Base-by-base conservation (phyloP, 2,329 filamentous ascomycete genomes). In the Gnomoniopsis smithogilvyi region DNA sequence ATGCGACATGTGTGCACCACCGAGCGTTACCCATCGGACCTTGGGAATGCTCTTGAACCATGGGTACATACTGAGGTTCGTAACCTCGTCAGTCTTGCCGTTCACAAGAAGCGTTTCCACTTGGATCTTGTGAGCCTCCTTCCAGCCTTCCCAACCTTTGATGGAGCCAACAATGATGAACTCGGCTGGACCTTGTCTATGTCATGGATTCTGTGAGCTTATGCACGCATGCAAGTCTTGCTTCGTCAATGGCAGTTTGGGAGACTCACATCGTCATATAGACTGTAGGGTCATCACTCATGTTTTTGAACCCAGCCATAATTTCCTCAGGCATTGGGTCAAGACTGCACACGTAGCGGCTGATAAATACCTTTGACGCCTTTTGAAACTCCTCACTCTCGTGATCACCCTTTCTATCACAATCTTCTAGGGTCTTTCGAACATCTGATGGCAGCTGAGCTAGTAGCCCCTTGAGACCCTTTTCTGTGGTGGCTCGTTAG, bases 181-280 rank as follows among this genome's bases (percentile, higher is more conserved):
- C 53, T 69, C 68, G 0, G 67, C 66, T 12, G 66, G 66, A 0
- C 68, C 67, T 66, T 70, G 67, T 57, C 68, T 67, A 24, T n/a
- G 8, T 47, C 2, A n/a, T 2, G 1, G 19, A 30, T 2, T 6
- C 14, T 6, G 10, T 55, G 15, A 55, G 57, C 21, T 24, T 24
- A 1, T 1, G 1, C 4, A n/a, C 10, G 1, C 17, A 11, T 7
- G 26, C 4, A 3, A 45, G 10, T 19, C 17, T 30, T 46, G 10
- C 47, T 1, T 21, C 45, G 15, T 17, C 12, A 19, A n/a, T 12
- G 6, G 3, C 36, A 6, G 26, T 59, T 61, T 53, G 14, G 10
- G 12, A 8, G 15, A 50, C 52, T 51, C 30, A 69, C 65, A 70
- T 65, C 2, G 68, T 69, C n/a, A 52, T 8, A 45, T 67, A 67